Evolutionary conservation across 176 grass and related monocot genomes (phyloP).

Genomic region (Triticum urartu): DNA sequence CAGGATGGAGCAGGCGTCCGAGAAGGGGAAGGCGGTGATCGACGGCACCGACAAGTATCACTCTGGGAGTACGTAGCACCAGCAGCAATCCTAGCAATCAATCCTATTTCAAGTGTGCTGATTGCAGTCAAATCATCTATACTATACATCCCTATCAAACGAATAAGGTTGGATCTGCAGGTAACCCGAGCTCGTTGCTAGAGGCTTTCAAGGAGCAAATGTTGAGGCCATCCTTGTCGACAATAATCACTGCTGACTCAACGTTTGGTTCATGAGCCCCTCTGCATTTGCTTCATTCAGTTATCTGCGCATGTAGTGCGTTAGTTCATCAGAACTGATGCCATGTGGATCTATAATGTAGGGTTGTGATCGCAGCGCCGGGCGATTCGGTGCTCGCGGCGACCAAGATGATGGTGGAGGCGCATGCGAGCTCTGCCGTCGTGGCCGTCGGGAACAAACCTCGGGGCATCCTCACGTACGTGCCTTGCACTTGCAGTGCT

Average conservation of each 20-base stretch:
- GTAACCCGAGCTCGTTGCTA: constrained; percentile 26
- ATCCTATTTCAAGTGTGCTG: background rate
- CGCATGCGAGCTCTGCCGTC: constrained; percentile 57
- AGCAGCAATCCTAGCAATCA: constrained; percentile 2
- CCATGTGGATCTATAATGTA: constrained; percentile 5
- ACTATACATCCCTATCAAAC: too few relatives aligned
- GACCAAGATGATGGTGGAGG: constrained; percentile 71
- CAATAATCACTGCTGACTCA: constrained; percentile 43
- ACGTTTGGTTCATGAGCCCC: constrained; percentile 32
- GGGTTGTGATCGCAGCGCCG: constrained; percentile 56
- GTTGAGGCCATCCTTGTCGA: constrained; percentile 63
- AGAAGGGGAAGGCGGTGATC: constrained; percentile 66
- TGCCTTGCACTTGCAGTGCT: background rate
- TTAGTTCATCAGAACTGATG: background rate
- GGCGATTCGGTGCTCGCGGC: constrained; percentile 59
- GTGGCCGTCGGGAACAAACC: constrained; percentile 53
- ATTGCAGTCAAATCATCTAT: background rate
- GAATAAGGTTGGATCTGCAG: background rate
- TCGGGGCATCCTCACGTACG: constrained; percentile 76
- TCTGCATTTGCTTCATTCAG: background rate
- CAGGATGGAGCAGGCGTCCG: constrained; percentile 58
- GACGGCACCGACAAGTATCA: constrained; percentile 54
- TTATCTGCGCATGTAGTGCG: background rate
- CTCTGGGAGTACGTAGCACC: constrained; percentile 37
- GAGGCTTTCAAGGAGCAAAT: constrained; percentile 68